phyloP scores from a whole-genome alignment of 805 yeast species.

The Candida namnaoensis region DNA sequence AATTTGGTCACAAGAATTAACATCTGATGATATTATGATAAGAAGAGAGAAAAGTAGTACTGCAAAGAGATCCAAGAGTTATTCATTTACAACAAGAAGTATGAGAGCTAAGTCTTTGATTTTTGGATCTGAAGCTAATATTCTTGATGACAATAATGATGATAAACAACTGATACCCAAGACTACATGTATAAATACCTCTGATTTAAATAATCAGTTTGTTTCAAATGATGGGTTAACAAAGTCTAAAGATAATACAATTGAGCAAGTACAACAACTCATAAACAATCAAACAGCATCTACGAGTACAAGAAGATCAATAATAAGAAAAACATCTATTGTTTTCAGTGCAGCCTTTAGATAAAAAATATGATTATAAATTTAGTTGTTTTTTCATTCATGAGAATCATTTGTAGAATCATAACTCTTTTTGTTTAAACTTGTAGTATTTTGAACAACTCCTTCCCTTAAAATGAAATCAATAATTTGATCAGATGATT shows the following conservation, averaged over 20 bases:
- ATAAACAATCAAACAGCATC: too few relatives aligned
- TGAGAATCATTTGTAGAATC: constrained; percentile 38
- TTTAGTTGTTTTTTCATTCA: constrained; percentile 21
- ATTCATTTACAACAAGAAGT: not conserved
- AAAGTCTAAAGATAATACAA: not conserved
- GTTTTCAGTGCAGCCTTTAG: constrained; percentile 13
- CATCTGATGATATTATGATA: constrained; percentile 1
- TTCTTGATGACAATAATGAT: too few relatives aligned
- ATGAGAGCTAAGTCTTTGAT: not conserved
- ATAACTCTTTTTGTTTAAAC: constrained; percentile 19
- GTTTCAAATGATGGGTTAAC: too few relatives aligned
- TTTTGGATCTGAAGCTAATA: too few relatives aligned
- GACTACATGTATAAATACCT: too few relatives aligned
- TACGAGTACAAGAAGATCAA: constrained; percentile 4
- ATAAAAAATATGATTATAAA: too few relatives aligned
- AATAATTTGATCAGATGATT: constrained; percentile 47
- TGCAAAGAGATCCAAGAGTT: not conserved
- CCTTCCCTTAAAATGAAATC: constrained; percentile 56
- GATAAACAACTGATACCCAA: too few relatives aligned
- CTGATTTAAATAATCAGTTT: too few relatives aligned
- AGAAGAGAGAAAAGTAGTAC: constrained; percentile 1
- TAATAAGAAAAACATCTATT: constrained; percentile 14
- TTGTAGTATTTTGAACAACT: constrained; percentile 29
- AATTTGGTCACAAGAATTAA: constrained; percentile 24
- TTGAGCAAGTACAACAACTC: too few relatives aligned